These are phyloP conservation scores for Saccharomyces hybrid DNA, from an alignment of 1,139 yeast genomes.

Conservation along the genomic window DNA sequence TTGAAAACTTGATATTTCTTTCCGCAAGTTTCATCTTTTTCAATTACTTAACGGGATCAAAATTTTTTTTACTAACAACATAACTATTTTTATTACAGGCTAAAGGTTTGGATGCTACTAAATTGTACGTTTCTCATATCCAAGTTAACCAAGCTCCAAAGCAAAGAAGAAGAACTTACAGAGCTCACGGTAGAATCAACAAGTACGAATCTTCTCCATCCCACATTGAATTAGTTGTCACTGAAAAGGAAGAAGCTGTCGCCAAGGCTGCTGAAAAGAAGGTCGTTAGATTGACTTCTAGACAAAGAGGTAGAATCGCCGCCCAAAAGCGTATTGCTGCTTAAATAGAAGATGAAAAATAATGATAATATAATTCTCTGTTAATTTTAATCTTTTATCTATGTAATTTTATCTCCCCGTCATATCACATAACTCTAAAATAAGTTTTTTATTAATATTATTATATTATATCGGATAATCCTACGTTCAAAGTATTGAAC, in stretches of 20 bases:
- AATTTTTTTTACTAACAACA: background rate
- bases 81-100: constrained; percentile 37
- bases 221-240: constrained; percentile 95
- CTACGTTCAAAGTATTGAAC: background rate
- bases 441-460: constrained; percentile 1
- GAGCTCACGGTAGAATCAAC: constrained; percentile 99
- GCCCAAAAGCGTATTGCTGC: constrained; percentile 69
- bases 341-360: constrained; percentile 22
- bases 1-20: background rate
- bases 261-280: constrained; percentile 86
- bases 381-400: background rate
- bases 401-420: constrained; percentile 1
- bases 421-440: background rate
- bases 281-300: constrained; percentile 62
- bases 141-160: constrained; percentile 99
- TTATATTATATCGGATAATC: background rate
- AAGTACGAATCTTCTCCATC: constrained; percentile 98
- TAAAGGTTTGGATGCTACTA: constrained; percentile 94
- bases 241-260: constrained; percentile 92
- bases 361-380: background rate
- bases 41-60: background rate
- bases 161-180: constrained; percentile 99
- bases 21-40: background rate
- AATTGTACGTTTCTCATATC: constrained; percentile 92
- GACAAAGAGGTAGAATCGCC: constrained; percentile 92